These are phyloP conservation scores for Leccinum colubrinum DNA, from an alignment of 1,284 basidiomycete genomes.

Conservation along the genomic window DNA sequence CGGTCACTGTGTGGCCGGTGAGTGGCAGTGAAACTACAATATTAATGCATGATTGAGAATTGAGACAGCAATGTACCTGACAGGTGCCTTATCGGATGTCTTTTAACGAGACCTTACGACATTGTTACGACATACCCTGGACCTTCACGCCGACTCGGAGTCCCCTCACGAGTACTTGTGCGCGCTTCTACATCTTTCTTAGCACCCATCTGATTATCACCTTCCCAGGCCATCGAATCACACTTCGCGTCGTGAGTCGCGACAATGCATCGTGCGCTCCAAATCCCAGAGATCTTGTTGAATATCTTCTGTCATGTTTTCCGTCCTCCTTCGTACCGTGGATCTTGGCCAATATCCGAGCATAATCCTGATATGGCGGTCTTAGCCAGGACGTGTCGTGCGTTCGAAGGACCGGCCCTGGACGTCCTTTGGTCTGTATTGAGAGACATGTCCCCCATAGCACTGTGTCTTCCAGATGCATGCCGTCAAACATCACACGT, in stretches of 20 bases:
- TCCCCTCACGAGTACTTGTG: background rate
- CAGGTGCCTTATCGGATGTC: background rate
- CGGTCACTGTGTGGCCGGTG: no score
- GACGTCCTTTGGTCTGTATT: background rate
- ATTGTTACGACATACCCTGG: background rate
- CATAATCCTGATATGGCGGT: background rate
- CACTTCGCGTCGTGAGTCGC: background rate
- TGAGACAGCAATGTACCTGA: background rate
- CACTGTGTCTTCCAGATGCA: background rate
- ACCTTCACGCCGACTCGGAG: background rate
- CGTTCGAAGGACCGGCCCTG: background rate
- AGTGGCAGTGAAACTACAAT: no score
- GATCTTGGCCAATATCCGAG: no score
- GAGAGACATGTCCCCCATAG: background rate
- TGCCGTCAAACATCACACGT: background rate
- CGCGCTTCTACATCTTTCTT: background rate
- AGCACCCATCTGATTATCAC: background rate
- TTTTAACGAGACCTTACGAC: background rate
- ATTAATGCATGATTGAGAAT: no score
- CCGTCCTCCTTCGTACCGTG: background rate
- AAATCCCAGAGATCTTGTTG: background rate
- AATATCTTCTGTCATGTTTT: background rate
- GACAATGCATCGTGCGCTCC: background rate
- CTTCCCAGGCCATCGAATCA: background rate
- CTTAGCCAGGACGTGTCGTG: background rate